Percentiles rank a stretch among this genome's conserved stretches.
Conservation (phyloP, 148 eudicot species). For the Camellia lanceoleosa region DNA sequence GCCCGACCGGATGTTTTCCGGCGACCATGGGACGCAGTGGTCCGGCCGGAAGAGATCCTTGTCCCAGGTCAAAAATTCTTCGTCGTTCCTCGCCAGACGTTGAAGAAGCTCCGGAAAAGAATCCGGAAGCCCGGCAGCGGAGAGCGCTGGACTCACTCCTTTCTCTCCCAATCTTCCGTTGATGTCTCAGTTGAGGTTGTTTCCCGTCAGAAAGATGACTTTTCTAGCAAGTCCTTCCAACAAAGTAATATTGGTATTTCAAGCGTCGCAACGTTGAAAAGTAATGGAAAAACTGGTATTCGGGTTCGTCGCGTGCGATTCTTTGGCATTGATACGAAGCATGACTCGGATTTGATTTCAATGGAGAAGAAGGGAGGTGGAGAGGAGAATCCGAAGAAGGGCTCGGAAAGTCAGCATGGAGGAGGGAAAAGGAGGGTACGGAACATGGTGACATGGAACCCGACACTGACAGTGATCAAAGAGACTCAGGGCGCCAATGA, state of each 20-base stretch:
- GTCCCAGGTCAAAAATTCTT: conserved; percentile 38
- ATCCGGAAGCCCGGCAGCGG: conserved; percentile 1
- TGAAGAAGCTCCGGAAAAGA: conserved; percentile 35
- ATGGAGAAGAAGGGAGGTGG: not conserved
- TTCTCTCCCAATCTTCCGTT: not conserved
- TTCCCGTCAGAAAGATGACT: not conserved
- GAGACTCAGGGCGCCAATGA: conserved; percentile 12
- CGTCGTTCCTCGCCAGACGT: conserved; percentile 26
- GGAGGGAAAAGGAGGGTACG: conserved; percentile 4
- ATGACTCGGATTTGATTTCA: not conserved
- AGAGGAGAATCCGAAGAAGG: not conserved
- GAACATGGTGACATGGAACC: conserved; percentile 24
- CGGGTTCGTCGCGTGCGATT: conserved; percentile 14
- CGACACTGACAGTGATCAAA: conserved; percentile 18
- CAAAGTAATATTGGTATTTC: not conserved
- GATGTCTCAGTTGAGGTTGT: not conserved
- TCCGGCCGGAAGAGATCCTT: conserved; percentile 38
- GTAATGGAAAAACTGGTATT: not conserved
- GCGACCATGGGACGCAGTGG: conserved; percentile 40
- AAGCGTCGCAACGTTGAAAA: not conserved
- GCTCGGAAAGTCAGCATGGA: not conserved
- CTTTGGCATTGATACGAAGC: conserved; percentile 14
- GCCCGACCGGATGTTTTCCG: conserved; percentile 38
- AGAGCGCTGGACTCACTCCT: not conserved
- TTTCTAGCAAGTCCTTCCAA: conserved; percentile 3